Percentiles rank a stretch among this genome's conserved stretches.
Conservation (phyloP, 2,329 filamentous ascomycete genomes). For the Colletotrichum simmondsii region DNA sequence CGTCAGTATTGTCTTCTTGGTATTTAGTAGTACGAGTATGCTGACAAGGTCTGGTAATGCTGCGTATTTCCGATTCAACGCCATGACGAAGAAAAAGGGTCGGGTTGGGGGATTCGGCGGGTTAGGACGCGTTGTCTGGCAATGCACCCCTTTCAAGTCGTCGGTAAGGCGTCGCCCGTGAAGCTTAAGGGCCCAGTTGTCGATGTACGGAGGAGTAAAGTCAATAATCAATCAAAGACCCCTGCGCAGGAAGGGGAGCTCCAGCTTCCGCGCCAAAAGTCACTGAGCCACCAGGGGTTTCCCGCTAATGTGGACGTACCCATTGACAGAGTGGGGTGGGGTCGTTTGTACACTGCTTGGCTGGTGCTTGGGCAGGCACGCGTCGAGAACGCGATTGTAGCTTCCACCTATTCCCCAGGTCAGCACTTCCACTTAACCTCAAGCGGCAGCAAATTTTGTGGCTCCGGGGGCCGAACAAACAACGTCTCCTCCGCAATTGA, state of each 20-base stretch:
- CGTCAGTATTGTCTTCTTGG: constrained; percentile 27
- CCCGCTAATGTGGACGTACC: constrained; percentile 9
- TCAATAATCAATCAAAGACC: neutral
- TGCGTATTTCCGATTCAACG: constrained; percentile 84
- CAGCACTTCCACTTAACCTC: constrained; percentile 15
- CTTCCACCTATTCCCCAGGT: neutral
- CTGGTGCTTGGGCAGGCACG: constrained; percentile 1
- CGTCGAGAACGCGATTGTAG: constrained; percentile 26
- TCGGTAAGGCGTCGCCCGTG: neutral
- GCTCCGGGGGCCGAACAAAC: neutral
- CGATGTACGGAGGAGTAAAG: neutral
- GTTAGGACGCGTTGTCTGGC: neutral
- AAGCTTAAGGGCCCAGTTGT: neutral
- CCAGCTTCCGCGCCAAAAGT: neutral
- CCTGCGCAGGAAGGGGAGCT: constrained; percentile 15
- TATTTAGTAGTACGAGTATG: neutral
- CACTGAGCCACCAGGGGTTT: constrained; percentile 17
- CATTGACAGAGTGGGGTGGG: constrained; percentile 19
- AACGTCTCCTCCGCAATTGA: constrained; percentile 7
- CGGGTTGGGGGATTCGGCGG: neutral
- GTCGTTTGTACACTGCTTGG: neutral
- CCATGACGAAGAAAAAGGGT: constrained; percentile 59
- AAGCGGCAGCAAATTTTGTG: constrained; percentile 11
- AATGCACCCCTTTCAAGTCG: neutral
- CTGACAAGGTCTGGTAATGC: constrained; percentile 80